These are phyloP conservation scores for Petasospora fabianii DNA, from an alignment of 1,139 yeast genomes.

Conservation along the genomic window DNA sequence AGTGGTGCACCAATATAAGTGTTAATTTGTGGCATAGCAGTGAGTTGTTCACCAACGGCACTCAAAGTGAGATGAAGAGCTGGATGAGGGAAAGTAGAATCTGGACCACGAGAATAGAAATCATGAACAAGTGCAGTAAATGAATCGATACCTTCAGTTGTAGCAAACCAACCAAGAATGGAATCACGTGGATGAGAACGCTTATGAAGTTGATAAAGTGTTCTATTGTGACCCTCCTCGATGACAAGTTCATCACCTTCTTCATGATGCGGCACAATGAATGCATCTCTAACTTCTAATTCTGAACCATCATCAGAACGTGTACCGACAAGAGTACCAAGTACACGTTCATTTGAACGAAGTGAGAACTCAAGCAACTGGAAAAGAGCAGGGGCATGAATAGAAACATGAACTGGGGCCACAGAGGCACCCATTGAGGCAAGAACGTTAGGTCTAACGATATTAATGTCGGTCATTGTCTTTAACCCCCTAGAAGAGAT, in stretches of 20 bases:
- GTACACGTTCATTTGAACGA: conserved; percentile 53
- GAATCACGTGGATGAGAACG: conserved; percentile 77
- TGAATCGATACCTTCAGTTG: conserved; percentile 61
- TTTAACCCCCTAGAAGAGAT: no score
- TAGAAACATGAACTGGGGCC: conserved; percentile 48
- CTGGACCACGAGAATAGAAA: conserved; percentile 53
- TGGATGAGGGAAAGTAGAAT: conserved; percentile 70
- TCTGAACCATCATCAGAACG: conserved; percentile 86
- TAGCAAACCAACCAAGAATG: conserved; percentile 88
- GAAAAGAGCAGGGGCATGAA: conserved; percentile 71
- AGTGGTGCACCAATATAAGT: conserved; percentile 78
- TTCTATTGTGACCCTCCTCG: conserved; percentile 70
- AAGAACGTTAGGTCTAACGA: conserved; percentile 57
- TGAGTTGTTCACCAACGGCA: conserved; percentile 41
- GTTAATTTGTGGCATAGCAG: conserved; percentile 46
- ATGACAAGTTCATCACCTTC: conserved; percentile 75
- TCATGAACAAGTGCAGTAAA: conserved; percentile 84
- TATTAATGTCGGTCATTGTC: conserved; percentile 37
- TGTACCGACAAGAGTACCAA: conserved; percentile 79
- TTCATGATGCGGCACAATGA: conserved; percentile 80
- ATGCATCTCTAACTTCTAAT: conserved; percentile 72
- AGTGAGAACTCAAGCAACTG: conserved; percentile 62
- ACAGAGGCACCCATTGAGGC: conserved; percentile 49
- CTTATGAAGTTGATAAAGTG: conserved; percentile 69
- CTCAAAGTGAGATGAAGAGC: conserved; percentile 73